These are phyloP conservation scores for Ochromonas danica DNA, from an alignment of 108 stramenopile genomes.

Conservation along the genomic window DNA sequence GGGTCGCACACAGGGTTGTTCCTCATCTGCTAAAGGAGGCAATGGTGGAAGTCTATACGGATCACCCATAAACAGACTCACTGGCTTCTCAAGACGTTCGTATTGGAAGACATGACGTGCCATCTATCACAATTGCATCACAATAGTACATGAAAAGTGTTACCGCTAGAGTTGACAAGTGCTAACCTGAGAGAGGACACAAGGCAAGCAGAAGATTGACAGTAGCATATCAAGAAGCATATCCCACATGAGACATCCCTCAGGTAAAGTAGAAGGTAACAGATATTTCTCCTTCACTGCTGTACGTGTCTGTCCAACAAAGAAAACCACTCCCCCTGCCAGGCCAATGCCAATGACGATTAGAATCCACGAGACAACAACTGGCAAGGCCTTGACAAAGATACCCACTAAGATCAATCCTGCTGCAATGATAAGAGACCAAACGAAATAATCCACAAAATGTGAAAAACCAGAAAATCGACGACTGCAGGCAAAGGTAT, in stretches of 20 bases:
- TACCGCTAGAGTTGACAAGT: neutral
- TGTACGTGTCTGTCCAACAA: neutral
- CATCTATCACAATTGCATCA: neutral
- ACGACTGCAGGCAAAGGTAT: neutral
- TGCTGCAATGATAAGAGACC: neutral
- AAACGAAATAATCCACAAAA: neutral
- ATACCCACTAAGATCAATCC: neutral
- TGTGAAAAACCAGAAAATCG: neutral
- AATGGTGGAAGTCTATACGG: neutral
- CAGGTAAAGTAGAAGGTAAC: neutral
- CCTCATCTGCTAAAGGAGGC: neutral
- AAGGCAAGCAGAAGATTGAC: neutral
- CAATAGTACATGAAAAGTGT: neutral
- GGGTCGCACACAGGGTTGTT: neutral
- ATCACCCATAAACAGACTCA: neutral
- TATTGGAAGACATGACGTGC: conserved; percentile 26
- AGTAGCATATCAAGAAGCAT: neutral
- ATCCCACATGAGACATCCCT: neutral
- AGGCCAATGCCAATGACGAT: neutral
- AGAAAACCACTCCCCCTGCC: neutral
- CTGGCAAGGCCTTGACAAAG: neutral
- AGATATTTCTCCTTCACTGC: conserved; percentile 7
- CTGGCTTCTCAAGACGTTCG: neutral
- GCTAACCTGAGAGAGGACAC: neutral
- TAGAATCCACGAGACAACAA: neutral